Conservation (phyloP, 352 stramenopile species). For the Thraustochytrium sp. region DNA sequence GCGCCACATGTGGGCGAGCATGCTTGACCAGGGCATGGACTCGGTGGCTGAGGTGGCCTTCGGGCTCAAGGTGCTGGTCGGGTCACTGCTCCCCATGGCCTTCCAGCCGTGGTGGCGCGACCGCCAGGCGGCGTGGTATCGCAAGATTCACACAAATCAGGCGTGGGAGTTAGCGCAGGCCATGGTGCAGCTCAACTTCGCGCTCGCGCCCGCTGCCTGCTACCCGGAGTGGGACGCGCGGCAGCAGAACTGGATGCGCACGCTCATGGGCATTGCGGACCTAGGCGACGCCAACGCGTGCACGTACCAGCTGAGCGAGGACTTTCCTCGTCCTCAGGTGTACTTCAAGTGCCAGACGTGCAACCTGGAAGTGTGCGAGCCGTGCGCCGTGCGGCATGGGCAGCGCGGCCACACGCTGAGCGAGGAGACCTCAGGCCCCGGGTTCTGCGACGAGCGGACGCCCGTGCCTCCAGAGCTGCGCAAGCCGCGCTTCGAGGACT, state of each 20-base stretch:
- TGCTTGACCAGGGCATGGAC: constrained; percentile 36
- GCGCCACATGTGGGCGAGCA: constrained; percentile 31
- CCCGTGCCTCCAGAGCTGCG: neutral
- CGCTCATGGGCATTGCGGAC: neutral
- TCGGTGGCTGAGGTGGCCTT: constrained; percentile 36
- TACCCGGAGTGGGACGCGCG: constrained; percentile 36
- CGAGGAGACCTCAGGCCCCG: constrained; percentile 3
- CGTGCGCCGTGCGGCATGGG: neutral
- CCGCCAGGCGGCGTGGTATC: neutral
- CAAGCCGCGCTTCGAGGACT: constrained; percentile 15
- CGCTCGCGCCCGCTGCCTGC: neutral
- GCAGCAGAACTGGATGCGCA: constrained; percentile 22
- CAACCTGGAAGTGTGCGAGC: neutral
- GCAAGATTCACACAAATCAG: constrained; percentile 23
- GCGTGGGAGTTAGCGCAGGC: constrained; percentile 30
- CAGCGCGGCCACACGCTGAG: neutral
- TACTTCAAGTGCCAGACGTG: constrained; percentile 21
- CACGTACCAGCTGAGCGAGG: constrained; percentile 21
- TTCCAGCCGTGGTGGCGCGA: constrained; percentile 11
- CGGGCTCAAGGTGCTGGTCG: constrained; percentile 25
- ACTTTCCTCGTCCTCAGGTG: constrained; percentile 16
- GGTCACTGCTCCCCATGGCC: neutral
- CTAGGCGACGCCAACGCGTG: neutral
- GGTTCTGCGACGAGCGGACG: constrained; percentile 22
- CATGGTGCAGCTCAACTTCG: constrained; percentile 37